Base-by-base conservation (phyloP, 148 eudicot genomes). In the Vaccinium darrowii region DNA sequence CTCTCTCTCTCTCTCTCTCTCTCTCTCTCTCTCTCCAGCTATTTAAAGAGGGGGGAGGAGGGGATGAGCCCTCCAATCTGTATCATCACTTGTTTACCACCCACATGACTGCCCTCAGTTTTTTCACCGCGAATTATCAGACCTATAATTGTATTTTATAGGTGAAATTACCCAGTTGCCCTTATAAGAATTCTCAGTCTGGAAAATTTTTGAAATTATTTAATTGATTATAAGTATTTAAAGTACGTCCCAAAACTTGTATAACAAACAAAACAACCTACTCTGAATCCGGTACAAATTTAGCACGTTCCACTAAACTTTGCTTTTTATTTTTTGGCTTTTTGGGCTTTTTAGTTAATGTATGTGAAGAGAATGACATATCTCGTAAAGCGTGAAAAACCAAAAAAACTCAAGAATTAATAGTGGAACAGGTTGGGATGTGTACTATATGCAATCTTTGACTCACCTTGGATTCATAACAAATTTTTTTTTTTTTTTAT, bases 31-130 rank as follows among this genome's bases (percentile, higher is more conserved):
- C 36, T 76, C 80, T 84, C 86, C 83, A 50, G 84, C 76, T 86
- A 49, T 85, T 91, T 86, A 81, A 88, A 88, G 85, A 84, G 72
- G 84, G 57, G 47, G 47, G 47, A 43, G 47, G 84, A 76, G 84
- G 73, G 84, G 74, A 80, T 85, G 89, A 84, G 90, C 93, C 86
- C 93, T 90, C 88, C 85, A 88, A 85, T 92, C 94, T 88, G 88
- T 87, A 88, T 86, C 88, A 91, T 88, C 86, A 53, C 87, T 92
- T 91, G 92, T 90, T 92, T 90, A 90, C 91, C 84, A 85, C 94
- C 83, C 89, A 79, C 89, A 85, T 74, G 86, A 81, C 83, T 83
- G 76, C 60, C 84, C 85, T 69, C 80, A 23, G 83, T 84, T 77
- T 84, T 83, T 84, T 52, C 76, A 71, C 72, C 69, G 30, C 62